Conservation (phyloP, 1,284 basidiomycete genomes). For the Paramarasmius palmivorus region DNA sequence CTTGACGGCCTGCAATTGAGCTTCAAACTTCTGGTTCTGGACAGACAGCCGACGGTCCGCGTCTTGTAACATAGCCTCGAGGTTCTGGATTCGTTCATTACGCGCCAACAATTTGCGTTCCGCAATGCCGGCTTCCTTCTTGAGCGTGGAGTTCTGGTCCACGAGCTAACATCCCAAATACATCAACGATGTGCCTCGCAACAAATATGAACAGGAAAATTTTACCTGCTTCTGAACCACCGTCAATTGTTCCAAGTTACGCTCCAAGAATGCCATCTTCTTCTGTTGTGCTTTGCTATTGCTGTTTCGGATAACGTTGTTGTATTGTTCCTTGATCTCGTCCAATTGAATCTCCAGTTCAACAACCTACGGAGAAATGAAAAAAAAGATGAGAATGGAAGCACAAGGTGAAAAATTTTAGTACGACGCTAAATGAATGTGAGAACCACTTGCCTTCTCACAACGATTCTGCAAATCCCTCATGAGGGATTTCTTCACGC, state of each 20-base stretch:
- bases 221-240: slow-evolving; percentile 93
- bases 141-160: slow-evolving; percentile 96
- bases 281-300: slow-evolving; percentile 98
- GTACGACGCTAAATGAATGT: neutral
- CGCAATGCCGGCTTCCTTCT: slow-evolving; percentile 97
- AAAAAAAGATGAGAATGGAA: slow-evolving; percentile 14
- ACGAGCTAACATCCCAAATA: slow-evolving; percentile 67
- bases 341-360: slow-evolving; percentile 99
- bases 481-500: slow-evolving; percentile 98
- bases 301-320: slow-evolving; percentile 96
- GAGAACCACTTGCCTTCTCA: slow-evolving; percentile 77
- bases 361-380: slow-evolving; percentile 70
- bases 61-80: slow-evolving; percentile 91
- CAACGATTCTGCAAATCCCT: slow-evolving; percentile 98
- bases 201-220: neutral
- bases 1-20: slow-evolving; percentile 88
- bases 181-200: slow-evolving; percentile 3
- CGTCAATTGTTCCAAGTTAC: slow-evolving; percentile 95
- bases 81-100: slow-evolving; percentile 95
- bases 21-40: slow-evolving; percentile 96
- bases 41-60: slow-evolving; percentile 89
- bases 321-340: slow-evolving; percentile 99
- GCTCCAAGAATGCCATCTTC: slow-evolving; percentile 98
- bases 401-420: neutral
- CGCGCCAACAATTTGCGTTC: slow-evolving; percentile 95